Percentiles rank a stretch among this genome's conserved stretches.
These are phyloP conservation scores for Rhodamnia argentea DNA, from an alignment of 345 rosid genomes.

Conservation along the genomic window DNA sequence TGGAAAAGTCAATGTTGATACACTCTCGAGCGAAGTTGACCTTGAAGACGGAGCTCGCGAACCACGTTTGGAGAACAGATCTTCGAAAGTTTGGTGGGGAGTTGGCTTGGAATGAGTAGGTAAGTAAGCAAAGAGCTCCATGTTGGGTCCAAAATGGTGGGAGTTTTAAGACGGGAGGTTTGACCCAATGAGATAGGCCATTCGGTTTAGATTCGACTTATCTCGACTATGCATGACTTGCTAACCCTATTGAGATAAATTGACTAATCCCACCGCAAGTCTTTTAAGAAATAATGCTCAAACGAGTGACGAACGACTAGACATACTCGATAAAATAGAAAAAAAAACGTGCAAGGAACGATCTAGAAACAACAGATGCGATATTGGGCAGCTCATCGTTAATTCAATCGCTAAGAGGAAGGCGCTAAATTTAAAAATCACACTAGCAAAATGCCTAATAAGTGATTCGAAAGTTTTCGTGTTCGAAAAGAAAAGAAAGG, in stretches of 20 bases:
- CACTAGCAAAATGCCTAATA: no score
- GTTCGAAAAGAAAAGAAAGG: background rate
- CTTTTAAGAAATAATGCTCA: rapidly evolving
- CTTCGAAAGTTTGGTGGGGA: background rate
- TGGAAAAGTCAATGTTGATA: background rate
- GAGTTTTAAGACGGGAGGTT: background rate
- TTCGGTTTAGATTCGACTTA: background rate
- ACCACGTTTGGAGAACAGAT: background rate
- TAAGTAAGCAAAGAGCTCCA: background rate
- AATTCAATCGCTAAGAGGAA: no score
- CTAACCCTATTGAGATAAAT: rapidly evolving
- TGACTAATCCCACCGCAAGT: rapidly evolving
- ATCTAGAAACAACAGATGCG: no score
- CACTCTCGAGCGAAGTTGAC: background rate
- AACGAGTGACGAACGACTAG: no score
- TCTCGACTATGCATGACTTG: rapidly evolving
- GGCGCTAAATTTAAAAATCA: no score
- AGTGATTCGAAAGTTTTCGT: no score
- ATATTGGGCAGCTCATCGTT: no score
- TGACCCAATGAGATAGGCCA: rapidly evolving
- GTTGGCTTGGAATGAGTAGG: background rate
- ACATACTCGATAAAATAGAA: no score
- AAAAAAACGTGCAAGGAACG: no score
- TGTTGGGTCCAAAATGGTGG: background rate
- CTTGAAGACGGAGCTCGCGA: background rate